A percentile compares a stretch with the other conserved stretches of the same genome.
Conservation (phyloP, 176 grass and related monocot species). For the Oryza meyeriana region DNA sequence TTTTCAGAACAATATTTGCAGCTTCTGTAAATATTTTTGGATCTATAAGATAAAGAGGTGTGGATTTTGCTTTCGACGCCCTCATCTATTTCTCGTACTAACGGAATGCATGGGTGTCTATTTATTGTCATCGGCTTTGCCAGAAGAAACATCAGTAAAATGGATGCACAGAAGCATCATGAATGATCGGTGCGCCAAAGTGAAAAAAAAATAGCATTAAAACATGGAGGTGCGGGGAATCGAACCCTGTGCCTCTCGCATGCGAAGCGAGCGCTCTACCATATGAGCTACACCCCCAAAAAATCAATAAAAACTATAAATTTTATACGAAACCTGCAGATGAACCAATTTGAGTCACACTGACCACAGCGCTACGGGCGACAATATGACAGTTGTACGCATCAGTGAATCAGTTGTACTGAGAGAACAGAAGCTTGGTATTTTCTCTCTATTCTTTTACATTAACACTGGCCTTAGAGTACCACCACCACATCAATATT, state of each 20-base stretch:
- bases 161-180: no score
- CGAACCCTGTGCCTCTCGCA: conserved; percentile 98
- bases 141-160: neutral
- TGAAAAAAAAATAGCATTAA: no score
- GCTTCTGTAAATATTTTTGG: conserved; percentile 50
- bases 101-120: no score
- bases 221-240: conserved; percentile 88
- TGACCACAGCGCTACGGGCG: neutral
- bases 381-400: neutral
- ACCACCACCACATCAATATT: neutral
- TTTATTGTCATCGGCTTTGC: neutral
- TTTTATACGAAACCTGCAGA: neutral
- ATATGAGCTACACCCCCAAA: conserved; percentile 70
- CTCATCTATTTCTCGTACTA: neutral
- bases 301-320: no score
- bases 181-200: no score
- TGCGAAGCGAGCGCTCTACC: conserved; percentile 76
- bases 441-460: neutral
- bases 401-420: neutral
- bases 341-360: no score
- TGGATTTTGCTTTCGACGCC: conserved; percentile 1
- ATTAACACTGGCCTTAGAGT: neutral
- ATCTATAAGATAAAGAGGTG: conserved; percentile 44
- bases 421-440: neutral
- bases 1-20: conserved; percentile 35